Evolutionary conservation across 2,329 filamentous ascomycete genomes (phyloP).

Genomic region (Trichophyton mentagrophytes): DNA sequence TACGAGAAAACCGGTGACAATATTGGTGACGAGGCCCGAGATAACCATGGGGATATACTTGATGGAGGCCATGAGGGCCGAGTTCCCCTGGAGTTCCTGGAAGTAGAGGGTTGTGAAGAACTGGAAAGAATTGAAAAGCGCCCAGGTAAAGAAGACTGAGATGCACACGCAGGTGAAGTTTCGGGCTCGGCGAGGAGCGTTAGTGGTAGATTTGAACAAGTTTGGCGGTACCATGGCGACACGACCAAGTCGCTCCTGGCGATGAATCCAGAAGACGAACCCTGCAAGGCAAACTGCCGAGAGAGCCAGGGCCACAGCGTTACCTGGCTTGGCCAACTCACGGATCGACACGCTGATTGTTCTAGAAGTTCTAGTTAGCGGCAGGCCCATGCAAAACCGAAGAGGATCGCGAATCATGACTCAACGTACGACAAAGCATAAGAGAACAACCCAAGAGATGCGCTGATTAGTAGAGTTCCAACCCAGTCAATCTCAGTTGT

Average conservation of each 20-base stretch:
- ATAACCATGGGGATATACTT: constrained; percentile 37
- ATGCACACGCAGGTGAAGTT: constrained; percentile 41
- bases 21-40: constrained; percentile 20
- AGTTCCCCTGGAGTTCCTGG: constrained; percentile 38
- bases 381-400: background rate
- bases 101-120: constrained; percentile 27
- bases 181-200: constrained; percentile 39
- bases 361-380: constrained; percentile 3
- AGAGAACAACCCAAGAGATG: constrained; percentile 38
- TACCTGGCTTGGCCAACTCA: constrained; percentile 41
- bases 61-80: constrained; percentile 36
- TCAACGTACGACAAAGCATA: constrained; percentile 39
- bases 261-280: constrained; percentile 42
- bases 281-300: constrained; percentile 25
- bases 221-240: constrained; percentile 48
- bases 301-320: constrained; percentile 28
- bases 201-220: constrained; percentile 40
- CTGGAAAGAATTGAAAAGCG: constrained; percentile 26
- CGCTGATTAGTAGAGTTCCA: constrained; percentile 36
- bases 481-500: constrained; percentile 39
- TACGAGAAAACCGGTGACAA: constrained; percentile 11
- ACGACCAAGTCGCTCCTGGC: constrained; percentile 31
- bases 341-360: constrained; percentile 39
- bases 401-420: background rate
- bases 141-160: constrained; percentile 34